phyloP scores from a whole-genome alignment of 2,329 filamentous ascomycete genomes.

The Passalora sequoiae region DNA sequence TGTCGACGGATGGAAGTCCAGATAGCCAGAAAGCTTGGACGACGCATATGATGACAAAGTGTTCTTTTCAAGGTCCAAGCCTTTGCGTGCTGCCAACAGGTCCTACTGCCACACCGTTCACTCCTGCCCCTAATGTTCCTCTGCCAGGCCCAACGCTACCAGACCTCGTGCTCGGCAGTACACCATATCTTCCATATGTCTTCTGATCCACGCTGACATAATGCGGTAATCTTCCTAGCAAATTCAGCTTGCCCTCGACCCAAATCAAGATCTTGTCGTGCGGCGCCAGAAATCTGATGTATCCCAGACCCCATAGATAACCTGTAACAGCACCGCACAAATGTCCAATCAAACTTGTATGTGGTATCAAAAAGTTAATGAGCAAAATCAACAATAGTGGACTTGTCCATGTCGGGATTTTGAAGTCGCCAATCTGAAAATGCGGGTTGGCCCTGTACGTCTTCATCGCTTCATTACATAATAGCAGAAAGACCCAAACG shows the following conservation, averaged over 20 bases:
- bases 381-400: constrained; percentile 73
- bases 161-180: constrained; percentile 55
- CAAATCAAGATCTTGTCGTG: constrained; percentile 83
- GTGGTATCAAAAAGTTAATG: constrained; percentile 69
- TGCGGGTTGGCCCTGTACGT: constrained; percentile 76
- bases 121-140: constrained; percentile 26
- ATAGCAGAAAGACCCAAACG: constrained; percentile 85
- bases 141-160: constrained; percentile 22
- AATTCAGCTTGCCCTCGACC: constrained; percentile 81
- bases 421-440: constrained; percentile 56
- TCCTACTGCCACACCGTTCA: constrained; percentile 47
- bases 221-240: constrained; percentile 77
- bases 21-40: too few relatives aligned
- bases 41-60: too few relatives aligned
- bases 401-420: constrained; percentile 88
- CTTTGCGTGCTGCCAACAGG: constrained; percentile 62
- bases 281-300: constrained; percentile 82
- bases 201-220: constrained; percentile 95
- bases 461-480: constrained; percentile 79
- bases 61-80: constrained; percentile 60
- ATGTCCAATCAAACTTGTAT: constrained; percentile 80
- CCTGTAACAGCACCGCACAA: constrained; percentile 77
- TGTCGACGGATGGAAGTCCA: too few relatives aligned
- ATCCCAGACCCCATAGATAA: constrained; percentile 82
- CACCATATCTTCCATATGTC: constrained; percentile 87